Conservation (phyloP, 768 basidiomycete species). For the Suillus luteus region DNA sequence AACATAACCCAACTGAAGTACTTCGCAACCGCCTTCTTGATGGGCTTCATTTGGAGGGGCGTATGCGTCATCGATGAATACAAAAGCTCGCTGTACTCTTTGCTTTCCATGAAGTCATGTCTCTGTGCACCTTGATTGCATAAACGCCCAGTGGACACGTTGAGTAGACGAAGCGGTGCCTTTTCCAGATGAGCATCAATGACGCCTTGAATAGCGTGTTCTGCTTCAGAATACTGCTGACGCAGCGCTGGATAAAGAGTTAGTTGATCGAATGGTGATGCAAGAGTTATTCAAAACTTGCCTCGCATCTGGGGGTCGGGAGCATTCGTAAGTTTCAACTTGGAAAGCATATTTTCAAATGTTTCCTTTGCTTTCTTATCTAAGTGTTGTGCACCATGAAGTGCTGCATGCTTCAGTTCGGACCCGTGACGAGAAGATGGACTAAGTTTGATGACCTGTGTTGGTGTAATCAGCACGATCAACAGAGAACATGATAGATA, state of each 20-base stretch:
- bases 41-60: not conserved
- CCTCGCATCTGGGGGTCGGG: not conserved
- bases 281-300: not conserved
- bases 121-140: conserved; percentile 1
- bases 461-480: not conserved
- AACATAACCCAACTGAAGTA: not conserved
- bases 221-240: not conserved
- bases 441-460: not conserved
- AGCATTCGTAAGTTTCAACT: not conserved
- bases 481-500: not conserved
- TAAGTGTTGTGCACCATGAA: not conserved
- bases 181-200: not conserved
- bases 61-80: not conserved
- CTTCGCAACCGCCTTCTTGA: not conserved
- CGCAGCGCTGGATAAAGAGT: not conserved
- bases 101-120: not conserved
- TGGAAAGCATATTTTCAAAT: not conserved
- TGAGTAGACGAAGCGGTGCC: not conserved
- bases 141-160: not conserved
- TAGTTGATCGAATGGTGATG: not conserved
- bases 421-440: not conserved
- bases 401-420: not conserved
- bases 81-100: not conserved
- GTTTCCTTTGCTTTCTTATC: not conserved
- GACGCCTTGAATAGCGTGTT: not conserved